phyloP scores from a whole-genome alignment of 208 protist species.

The Acanthamoeba royreba region DNA sequence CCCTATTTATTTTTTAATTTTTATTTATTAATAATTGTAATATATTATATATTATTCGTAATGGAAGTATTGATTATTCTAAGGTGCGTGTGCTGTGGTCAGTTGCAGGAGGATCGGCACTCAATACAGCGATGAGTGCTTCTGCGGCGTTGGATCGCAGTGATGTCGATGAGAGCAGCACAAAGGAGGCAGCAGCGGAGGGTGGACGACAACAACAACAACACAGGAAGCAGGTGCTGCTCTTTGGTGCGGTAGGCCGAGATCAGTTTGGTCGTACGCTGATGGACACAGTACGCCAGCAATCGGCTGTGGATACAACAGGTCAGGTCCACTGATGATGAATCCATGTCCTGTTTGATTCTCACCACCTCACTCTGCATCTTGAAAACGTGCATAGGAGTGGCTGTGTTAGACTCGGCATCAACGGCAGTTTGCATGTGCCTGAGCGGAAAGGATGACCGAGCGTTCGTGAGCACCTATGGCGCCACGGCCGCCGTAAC shows the following conservation, averaged over 20 bases:
- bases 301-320: neutral
- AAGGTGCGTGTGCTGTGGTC: no score
- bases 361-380: neutral
- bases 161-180: no score
- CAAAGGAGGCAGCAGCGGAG: neutral
- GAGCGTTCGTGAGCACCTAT: neutral
- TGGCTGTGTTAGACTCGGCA: neutral
- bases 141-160: neutral
- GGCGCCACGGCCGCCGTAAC: neutral
- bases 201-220: no score
- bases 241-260: neutral
- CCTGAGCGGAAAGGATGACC: neutral
- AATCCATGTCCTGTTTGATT: no score
- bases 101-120: neutral
- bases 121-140: neutral
- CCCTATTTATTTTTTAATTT: neutral
- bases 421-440: neutral
- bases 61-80: no score
- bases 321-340: no score
- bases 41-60: neutral
- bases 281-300: neutral
- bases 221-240: neutral
- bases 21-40: neutral
- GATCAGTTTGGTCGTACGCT: neutral
- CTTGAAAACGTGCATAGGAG: no score